A percentile compares a stretch with the other conserved stretches of the same genome.
phyloP scores from a whole-genome alignment of 75 land plant species.

The Isoetes taiwanensis region DNA sequence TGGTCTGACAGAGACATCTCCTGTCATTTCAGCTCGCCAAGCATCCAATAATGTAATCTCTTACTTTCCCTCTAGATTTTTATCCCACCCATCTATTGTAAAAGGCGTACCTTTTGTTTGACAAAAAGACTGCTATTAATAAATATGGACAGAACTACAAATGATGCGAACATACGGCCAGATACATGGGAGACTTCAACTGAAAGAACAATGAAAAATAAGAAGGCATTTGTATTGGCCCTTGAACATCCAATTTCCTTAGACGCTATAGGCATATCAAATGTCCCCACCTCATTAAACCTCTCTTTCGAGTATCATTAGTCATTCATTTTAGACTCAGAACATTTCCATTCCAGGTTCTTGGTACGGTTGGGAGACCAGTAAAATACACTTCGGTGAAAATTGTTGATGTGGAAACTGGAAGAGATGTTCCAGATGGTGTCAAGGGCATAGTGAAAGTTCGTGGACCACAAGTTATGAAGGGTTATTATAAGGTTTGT shows the following conservation, averaged over 20 bases:
- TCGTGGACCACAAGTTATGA: slow-evolving; percentile 85
- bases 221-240: no score
- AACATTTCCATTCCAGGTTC: slow-evolving; percentile 39
- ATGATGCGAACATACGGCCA: no score
- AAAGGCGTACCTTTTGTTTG: no score
- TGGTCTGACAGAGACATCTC: slow-evolving; percentile 89
- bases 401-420: slow-evolving; percentile 56
- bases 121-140: no score
- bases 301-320: background rate
- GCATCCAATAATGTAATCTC: slow-evolving; percentile 65
- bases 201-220: no score
- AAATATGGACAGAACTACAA: no score
- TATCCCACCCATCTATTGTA: no score
- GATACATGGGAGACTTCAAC: no score
- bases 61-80: no score
- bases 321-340: background rate
- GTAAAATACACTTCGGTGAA: slow-evolving; percentile 52
- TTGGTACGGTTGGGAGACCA: slow-evolving; percentile 77
- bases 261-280: no score
- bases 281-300: background rate
- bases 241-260: no score
- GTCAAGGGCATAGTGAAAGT: slow-evolving; percentile 61
- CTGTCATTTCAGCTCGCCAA: slow-evolving; percentile 57
- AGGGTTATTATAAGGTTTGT: slow-evolving; percentile 87
- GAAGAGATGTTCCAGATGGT: slow-evolving; percentile 41